Base-by-base conservation (phyloP, 2,329 filamentous ascomycete species). In the Claviceps pusilla region DNA sequence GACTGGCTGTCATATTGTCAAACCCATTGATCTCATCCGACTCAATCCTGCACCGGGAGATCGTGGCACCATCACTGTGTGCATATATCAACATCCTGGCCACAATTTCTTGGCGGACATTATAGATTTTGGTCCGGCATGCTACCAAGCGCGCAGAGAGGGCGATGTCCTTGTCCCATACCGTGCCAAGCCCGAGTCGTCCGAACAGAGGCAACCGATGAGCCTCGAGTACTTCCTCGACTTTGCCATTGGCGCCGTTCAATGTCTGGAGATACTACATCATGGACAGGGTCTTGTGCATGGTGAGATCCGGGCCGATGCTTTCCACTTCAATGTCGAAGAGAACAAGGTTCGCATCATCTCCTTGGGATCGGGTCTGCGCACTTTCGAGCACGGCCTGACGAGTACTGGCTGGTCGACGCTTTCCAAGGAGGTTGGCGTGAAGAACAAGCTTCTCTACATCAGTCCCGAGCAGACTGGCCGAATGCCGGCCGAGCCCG, bases 391-490 rank as follows among this genome's bases (percentile, higher is more conserved):
- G 68, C 88, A 95, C 69, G 88, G 90, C 4, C 74, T 97, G 51
- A 83, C 80, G 7, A 91, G 87, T 62, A 84, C 86, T 24, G 89
- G 89, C 39, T 97, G 91, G 91, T 87, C 85, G 11, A 79, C 79
- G 0, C 71, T 96, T 10, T 91, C 87, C 12, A 84, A 86, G 56
- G 87, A 96, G 66, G 71, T 89, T 7, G 90, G 90, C 2, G 87
- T 89, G 45, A 89, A 89, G 69, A 84, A 90, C 64, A 95, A 95
- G 68, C 74, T 97, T 24, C 82, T 90, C 52, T 96, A 89, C 65
- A 94, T 96, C 65, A 91, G 89, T 49, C 90, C 91, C 0, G 91
- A 97, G 65, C 91, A 96, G 72, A 96, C 91, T 2, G 91, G 91
- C 14, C 83, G 91, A 24, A 86, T 96, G 78, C 87, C 89, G 3